Evolutionary conservation across 139 green algal species (phyloP), one percentile per base, ranked within the genome.

Genomic region (Dunaliella sp.): DNA sequence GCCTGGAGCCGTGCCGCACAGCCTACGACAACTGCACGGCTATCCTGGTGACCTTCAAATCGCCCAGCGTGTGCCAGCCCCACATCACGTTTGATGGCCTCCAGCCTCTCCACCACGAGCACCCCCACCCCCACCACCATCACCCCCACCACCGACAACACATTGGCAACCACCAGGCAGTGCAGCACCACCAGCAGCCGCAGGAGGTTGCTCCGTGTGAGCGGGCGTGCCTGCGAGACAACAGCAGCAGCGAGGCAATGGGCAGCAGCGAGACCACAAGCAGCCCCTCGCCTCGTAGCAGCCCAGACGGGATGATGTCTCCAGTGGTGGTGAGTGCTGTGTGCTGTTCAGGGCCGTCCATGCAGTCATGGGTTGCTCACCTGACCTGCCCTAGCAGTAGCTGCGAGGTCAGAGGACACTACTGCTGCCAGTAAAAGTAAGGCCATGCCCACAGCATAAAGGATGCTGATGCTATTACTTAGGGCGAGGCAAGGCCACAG

Each of bases 21-120:
- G 87, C 87, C 28, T 86, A 90, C 38, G 87, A 90, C 83, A 90
- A 90, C 72, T 57, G 87, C 1, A 90, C 87, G 0, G 83, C 83
- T 36, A 79, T 90, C 57, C 81, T 85, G 30, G 36, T 31, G n/a
- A 85, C 57, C 57, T 85, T 85, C 57, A 85, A 32, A 1, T 31
- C 57, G 22, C n/a, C 76, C n/a, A 28, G n/a, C n/a, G 76, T 81
- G 76, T 12, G n/a, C 7, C 48, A 65, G 16, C 48, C 48, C 7
- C 48, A 65, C 48, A 7, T 65, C 48, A 65, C 16, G 48, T 16
- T 16, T 16, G 48, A 65, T 16, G 48, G 48, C 48, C 16, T 65
- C 48, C 48, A 7, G n/a, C n/a, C n/a, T n/a, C n/a, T n/a, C n/a
- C n/a, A n/a, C n/a, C n/a, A n/a, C n/a, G n/a, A n/a, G 48, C 48